These are phyloP conservation scores for Pezicula carpinea DNA, from an alignment of 2,329 filamentous ascomycete genomes.

Conservation along the genomic window DNA sequence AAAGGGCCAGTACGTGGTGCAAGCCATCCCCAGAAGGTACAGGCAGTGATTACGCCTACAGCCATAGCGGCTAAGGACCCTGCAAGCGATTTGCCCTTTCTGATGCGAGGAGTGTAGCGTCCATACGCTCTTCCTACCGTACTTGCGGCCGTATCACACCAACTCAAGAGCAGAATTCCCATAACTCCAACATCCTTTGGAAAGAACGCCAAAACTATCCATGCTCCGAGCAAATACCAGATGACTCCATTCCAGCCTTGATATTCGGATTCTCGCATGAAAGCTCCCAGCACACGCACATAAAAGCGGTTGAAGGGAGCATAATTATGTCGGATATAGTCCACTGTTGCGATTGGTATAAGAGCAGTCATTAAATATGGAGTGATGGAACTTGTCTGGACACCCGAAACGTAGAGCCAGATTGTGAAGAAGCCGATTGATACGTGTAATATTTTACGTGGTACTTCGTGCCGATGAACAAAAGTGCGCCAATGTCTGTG, in stretches of 20 bases:
- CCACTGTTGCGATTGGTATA: conserved; percentile 77
- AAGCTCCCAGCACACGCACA: conserved; percentile 74
- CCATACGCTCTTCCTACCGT: conserved; percentile 91
- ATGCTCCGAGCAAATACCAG: conserved; percentile 89
- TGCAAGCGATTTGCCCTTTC: conserved; percentile 85
- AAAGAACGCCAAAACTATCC: conserved; percentile 78
- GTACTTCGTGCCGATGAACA: conserved; percentile 95
- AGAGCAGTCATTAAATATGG: conserved; percentile 78
- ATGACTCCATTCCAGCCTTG: conserved; percentile 95
- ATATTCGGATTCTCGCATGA: conserved; percentile 97
- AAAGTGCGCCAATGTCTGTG: conserved; percentile 88
- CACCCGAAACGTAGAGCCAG: conserved; percentile 75
- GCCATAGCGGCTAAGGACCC: conserved; percentile 80
- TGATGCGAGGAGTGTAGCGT: conserved; percentile 78
- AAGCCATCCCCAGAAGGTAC: conserved; percentile 83
- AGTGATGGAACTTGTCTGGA: conserved; percentile 72
- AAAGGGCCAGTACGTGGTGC: conserved; percentile 65
- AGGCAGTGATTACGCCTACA: conserved; percentile 77
- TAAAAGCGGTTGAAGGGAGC: conserved; percentile 81
- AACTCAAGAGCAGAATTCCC: conserved; percentile 84
- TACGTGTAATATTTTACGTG: conserved; percentile 87
- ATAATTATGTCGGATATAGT: conserved; percentile 79
- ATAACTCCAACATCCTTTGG: conserved; percentile 92
- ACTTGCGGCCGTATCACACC: conserved; percentile 96
- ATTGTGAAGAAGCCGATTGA: conserved; percentile 94